Evolutionary conservation across 2,329 filamentous ascomycete species (phyloP).

Genomic region (Penicillium sp.): DNA sequence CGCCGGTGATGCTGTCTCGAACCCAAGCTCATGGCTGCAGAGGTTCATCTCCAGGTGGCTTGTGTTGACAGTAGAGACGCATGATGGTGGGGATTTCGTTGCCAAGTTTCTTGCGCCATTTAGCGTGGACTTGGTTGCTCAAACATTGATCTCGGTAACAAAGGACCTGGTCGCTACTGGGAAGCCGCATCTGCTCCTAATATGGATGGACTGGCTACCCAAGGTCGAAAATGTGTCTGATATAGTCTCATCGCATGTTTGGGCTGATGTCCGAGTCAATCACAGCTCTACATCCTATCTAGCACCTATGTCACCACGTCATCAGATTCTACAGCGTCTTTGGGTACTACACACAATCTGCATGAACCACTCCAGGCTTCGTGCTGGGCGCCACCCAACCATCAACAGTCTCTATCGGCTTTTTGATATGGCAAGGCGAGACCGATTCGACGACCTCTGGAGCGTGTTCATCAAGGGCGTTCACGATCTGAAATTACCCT

Average conservation of each 20-base stretch:
- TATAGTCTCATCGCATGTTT: constrained; percentile 31
- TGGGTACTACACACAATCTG: constrained; percentile 39
- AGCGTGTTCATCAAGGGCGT: constrained; percentile 34
- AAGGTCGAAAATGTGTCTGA: constrained; percentile 25
- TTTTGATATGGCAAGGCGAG: constrained; percentile 30
- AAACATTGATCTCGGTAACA: constrained; percentile 39
- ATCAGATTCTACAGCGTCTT: constrained; percentile 39
- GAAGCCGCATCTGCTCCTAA: constrained; percentile 30
- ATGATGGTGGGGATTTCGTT: constrained; percentile 22
- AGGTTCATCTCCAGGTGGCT: constrained; percentile 36
- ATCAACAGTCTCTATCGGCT: constrained; percentile 32
- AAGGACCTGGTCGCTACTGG: constrained; percentile 33
- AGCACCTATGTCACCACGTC: constrained; percentile 20
- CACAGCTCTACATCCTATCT: neutral
- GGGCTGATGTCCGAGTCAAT: constrained; percentile 28
- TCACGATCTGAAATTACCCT: constrained; percentile 36
- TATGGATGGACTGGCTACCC: constrained; percentile 37
- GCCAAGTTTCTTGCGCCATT: constrained; percentile 30
- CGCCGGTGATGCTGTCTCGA: constrained; percentile 19
- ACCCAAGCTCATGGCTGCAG: constrained; percentile 29
- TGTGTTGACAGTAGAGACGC: neutral
- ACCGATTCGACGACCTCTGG: constrained; percentile 29
- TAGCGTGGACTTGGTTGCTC: constrained; percentile 29
- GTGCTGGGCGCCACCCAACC: constrained; percentile 26
- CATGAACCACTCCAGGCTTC: constrained; percentile 27